A percentile compares a stretch with the other conserved stretches of the same genome.
These are phyloP conservation scores for Podospora australis DNA, from an alignment of 495 filamentous ascomycete genomes.

Conservation along the genomic window DNA sequence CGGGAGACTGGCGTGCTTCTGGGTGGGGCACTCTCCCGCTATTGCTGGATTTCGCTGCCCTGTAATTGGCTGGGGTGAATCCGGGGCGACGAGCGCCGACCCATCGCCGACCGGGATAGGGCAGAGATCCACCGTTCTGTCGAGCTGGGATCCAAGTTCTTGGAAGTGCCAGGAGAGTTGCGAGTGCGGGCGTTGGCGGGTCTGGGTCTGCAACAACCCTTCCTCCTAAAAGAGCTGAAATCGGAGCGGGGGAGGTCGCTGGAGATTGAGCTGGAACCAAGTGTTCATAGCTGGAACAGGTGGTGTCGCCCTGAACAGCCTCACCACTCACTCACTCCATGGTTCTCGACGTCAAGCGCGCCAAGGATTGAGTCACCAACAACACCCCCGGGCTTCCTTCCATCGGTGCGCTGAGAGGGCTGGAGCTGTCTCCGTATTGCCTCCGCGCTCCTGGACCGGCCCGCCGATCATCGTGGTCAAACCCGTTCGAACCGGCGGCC, in stretches of 20 bases:
- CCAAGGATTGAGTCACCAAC: neutral
- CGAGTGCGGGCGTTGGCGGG: neutral
- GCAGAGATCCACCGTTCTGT: neutral
- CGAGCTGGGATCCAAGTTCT: slow-evolving; percentile 2
- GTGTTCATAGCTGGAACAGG: too few relatives aligned
- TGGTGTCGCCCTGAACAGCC: too few relatives aligned
- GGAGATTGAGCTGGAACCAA: too few relatives aligned
- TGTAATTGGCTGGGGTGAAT: slow-evolving; percentile 14
- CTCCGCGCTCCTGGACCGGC: neutral
- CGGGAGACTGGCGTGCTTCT: slow-evolving; percentile 3
- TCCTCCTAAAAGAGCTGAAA: too few relatives aligned
- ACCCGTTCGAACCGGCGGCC: neutral
- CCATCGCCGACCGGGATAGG: too few relatives aligned
- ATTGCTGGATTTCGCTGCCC: neutral
- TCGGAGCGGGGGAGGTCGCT: too few relatives aligned
- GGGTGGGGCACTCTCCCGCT: too few relatives aligned
- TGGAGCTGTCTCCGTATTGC: neutral
- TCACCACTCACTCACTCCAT: too few relatives aligned
- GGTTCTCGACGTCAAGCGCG: too few relatives aligned
- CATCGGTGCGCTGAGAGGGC: too few relatives aligned
- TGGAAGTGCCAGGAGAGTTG: neutral
- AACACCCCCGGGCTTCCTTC: too few relatives aligned
- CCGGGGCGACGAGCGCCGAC: too few relatives aligned
- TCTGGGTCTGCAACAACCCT: neutral
- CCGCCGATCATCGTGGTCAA: neutral